Evolutionary conservation across 306 rosid genomes (phyloP).

Genomic region (Vachellia pachyceras): DNA sequence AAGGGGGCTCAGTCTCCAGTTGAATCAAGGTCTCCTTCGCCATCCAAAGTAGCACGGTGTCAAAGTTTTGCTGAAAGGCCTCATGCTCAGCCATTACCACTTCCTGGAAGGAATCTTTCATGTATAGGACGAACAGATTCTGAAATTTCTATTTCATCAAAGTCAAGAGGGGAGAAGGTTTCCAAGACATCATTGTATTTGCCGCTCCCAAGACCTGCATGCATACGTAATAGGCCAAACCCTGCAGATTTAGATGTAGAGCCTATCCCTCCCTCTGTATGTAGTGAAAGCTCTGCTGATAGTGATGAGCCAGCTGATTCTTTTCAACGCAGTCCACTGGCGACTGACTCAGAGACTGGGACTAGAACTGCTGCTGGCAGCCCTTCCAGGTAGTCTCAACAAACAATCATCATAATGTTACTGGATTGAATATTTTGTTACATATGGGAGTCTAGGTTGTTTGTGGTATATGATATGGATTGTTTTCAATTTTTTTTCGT

Average conservation of each 20-base stretch:
- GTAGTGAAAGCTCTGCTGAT: constrained; percentile 76
- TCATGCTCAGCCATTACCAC: constrained; percentile 93
- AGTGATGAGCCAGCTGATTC: constrained; percentile 83
- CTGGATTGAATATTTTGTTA: constrained; percentile 33
- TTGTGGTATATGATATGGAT: constrained; percentile 30
- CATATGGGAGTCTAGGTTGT: constrained; percentile 33
- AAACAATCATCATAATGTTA: constrained; percentile 33
- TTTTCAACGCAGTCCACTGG: constrained; percentile 73
- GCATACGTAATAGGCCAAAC: constrained; percentile 64
- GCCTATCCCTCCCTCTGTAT: constrained; percentile 63
- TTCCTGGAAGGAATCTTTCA: constrained; percentile 76
- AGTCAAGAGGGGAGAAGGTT: constrained; percentile 41
- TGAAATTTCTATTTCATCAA: constrained; percentile 68
- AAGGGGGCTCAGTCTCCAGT: constrained; percentile 65
- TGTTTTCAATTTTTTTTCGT: constrained; percentile 23
- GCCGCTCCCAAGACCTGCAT: constrained; percentile 81
- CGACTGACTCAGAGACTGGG: constrained; percentile 74
- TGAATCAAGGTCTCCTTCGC: constrained; percentile 64
- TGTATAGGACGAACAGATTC: constrained; percentile 82
- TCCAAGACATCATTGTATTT: constrained; percentile 66
- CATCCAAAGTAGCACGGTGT: constrained; percentile 91
- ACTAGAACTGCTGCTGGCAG: constrained; percentile 69
- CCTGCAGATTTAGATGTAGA: constrained; percentile 85
- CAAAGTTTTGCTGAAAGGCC: constrained; percentile 95
- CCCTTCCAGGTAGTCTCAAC: constrained; percentile 79